Evolutionary conservation across 2,329 filamentous ascomycete genomes (phyloP).

Genomic region (Remersonia thermophila): DNA sequence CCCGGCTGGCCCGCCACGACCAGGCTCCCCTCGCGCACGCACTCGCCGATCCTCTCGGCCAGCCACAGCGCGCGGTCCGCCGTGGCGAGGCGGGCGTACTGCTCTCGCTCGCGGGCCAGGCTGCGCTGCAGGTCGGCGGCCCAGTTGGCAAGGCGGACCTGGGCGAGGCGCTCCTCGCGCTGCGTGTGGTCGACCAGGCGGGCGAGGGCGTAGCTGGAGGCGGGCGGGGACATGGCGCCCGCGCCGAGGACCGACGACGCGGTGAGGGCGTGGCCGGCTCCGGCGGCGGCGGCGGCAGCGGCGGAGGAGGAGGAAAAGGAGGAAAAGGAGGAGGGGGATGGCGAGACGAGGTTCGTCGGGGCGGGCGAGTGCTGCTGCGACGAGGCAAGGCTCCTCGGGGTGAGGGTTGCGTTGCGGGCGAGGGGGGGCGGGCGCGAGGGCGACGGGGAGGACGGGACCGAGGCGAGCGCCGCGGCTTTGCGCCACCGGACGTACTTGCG

Average conservation of each 20-base stretch:
- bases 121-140: conserved; percentile 68
- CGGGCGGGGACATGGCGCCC: conserved; percentile 8
- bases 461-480: conserved; percentile 15
- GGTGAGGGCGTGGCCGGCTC: not conserved
- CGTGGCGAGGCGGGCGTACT: conserved; percentile 50
- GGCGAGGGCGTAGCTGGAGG: conserved; percentile 44
- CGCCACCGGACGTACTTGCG: conserved; percentile 71
- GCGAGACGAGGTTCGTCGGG: too few relatives aligned
- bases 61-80: conserved; percentile 58
- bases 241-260: not conserved
- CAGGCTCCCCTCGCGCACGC: conserved; percentile 51
- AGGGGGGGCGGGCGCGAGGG: conserved; percentile 6
- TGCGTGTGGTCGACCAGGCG: conserved; percentile 36
- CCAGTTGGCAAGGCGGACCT: conserved; percentile 67
- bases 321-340: too few relatives aligned
- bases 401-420: not conserved
- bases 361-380: too few relatives aligned
- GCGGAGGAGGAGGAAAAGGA: too few relatives aligned
- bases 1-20: conserved; percentile 25
- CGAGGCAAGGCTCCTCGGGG: not conserved
- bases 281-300: not conserved
- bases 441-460: conserved; percentile 10
- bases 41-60: conserved; percentile 52
- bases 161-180: conserved; percentile 24
- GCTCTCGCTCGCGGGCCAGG: conserved; percentile 57